A percentile compares a stretch with the other conserved stretches of the same genome.
Evolutionary conservation across 2,329 filamentous ascomycete genomes (phyloP).

Genomic region (Pseudogymnoascus sp.): DNA sequence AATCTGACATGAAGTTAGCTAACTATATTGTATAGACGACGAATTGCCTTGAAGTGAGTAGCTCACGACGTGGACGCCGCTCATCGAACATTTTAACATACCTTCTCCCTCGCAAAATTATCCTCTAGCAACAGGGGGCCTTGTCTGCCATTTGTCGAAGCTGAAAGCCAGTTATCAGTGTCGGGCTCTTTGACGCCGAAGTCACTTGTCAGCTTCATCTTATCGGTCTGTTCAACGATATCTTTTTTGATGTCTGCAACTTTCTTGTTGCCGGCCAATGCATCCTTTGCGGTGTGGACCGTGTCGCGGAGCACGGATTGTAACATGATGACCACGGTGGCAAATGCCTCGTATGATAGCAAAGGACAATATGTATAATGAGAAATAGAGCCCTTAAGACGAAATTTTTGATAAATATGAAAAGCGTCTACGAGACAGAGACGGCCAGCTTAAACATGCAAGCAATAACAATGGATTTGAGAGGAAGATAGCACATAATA

Average conservation of each 20-base stretch:
- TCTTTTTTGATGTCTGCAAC: slow-evolving; percentile 26
- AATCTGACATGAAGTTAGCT: slow-evolving; percentile 38
- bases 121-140: slow-evolving; percentile 67
- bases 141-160: slow-evolving; percentile 50
- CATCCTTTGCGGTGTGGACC: not conserved
- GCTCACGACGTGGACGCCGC: slow-evolving; percentile 17
- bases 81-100: slow-evolving; percentile 25
- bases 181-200: slow-evolving; percentile 65
- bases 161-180: slow-evolving; percentile 70
- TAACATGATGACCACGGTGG: not conserved
- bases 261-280: slow-evolving; percentile 21
- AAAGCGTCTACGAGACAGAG: not conserved
- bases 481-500: not conserved
- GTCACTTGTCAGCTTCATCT: slow-evolving; percentile 63
- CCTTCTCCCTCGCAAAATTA: slow-evolving; percentile 64
- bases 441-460: not conserved
- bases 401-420: not conserved
- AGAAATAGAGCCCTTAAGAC: not conserved
- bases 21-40: not conserved
- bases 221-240: slow-evolving; percentile 49
- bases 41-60: not conserved
- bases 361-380: not conserved
- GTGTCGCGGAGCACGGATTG: slow-evolving; percentile 3
- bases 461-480: not conserved
- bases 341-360: not conserved